Conservation (phyloP, 179 eudicot species). For the Silene vulgaris region DNA sequence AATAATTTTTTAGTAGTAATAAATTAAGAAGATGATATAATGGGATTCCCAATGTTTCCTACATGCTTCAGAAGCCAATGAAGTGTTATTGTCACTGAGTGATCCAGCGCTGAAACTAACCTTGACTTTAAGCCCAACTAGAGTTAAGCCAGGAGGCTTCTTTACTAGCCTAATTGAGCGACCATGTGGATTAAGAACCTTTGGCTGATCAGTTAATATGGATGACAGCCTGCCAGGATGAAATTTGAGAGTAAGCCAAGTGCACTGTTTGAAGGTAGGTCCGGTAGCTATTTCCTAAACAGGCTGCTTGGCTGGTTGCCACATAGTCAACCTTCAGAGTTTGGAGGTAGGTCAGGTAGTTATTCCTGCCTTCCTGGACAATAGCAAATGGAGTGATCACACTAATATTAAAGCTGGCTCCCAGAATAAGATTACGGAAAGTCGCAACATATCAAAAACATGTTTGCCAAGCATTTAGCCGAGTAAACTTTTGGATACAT, state of each 20-base stretch:
- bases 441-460: background rate
- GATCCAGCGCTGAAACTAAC: background rate
- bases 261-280: background rate
- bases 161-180: background rate
- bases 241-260: background rate
- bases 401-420: background rate
- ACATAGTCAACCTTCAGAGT: background rate
- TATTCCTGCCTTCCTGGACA: background rate
- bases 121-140: background rate
- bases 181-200: background rate
- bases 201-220: constrained; percentile 7
- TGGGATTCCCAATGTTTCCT: background rate
- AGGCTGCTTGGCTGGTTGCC: background rate
- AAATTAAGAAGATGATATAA: background rate
- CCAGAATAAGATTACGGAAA: background rate
- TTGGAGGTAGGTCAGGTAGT: background rate
- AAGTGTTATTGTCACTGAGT: background rate
- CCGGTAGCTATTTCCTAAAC: too few species aligned
- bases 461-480: background rate
- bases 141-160: background rate
- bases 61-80: constrained; percentile 1
- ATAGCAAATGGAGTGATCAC: background rate
- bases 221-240: background rate
- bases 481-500: background rate
- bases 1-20: background rate